Evolutionary conservation across 2,329 filamentous ascomycete genomes (phyloP), one percentile per base, ranked within the genome.

Genomic region (Talaromyces marneffei): DNA sequence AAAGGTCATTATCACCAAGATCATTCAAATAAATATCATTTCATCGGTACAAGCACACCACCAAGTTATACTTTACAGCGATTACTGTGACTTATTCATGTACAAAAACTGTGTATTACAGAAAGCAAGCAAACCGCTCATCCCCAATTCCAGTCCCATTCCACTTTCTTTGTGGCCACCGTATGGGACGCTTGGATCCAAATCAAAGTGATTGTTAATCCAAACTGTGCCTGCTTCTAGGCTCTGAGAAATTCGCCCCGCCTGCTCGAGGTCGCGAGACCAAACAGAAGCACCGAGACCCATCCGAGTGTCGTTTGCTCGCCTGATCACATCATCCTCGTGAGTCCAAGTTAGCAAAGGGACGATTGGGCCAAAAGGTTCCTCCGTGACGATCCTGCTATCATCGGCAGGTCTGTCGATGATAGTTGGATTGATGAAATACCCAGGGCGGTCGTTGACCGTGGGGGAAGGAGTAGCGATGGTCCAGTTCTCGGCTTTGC

Each of bases 321-420:
- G 78, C 1, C 70, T 69, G 31, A 88, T 73, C 0, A 86, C 83
- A 18, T 87, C 85, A 4, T 80, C 80, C 63, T 89, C 86, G 29
- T 82, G 78, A 0, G 76, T 75, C 85, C 85, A 90, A 20, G 79
- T 81, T 60, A 88, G 68, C 7, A 88, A 74, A 0, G 87, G 86
- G 1, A 89, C 78, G 33, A 90, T 84, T 0, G 87, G 87, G 12
- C 37, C 59, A 48, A 61, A 61, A 5, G 20, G 59, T 3, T 57
- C 59, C 27, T 57, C 59, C 5, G 9, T 20, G 3, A 61, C 48
- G 12, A 57, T 48, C 3, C 50, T 27, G 14, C 48, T 35, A 48
- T 57, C 29, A 16, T 57, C 53, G 7, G 52, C n/a, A 10, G 59
- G 53, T 6, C 29, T 35, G 25, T 61, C 59, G 14, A 61, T 39